Evolutionary conservation across 2,329 filamentous ascomycete species (phyloP), one percentile per base, ranked within the genome.

Genomic region (Trichophyton rubrum): DNA sequence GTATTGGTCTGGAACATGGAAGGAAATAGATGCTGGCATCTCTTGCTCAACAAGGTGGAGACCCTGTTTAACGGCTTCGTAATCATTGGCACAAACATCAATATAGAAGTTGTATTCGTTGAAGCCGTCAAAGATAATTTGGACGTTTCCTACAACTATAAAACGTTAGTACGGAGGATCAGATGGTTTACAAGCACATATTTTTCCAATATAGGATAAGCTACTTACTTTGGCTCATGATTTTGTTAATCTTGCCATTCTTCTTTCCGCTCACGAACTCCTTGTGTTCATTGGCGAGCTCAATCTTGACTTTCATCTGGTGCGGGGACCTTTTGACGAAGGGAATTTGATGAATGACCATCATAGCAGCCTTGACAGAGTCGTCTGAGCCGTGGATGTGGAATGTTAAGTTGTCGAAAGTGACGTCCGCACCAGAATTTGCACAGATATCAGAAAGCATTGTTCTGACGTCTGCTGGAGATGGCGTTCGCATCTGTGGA

Each of bases 31-130:
- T 35, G 93, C 93, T 45, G 93, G 93, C 91, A 99, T 97, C 76
- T 99, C 93, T 75, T 97, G 91, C 73, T 99, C 93, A 17, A 99
- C 93, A 61, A 99, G 82, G 65, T 88, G 86, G 63, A 99, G 78
- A 1, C 93, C 93, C 68, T 91, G 89, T 78, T 93, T 96, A 75
- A 93, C 93, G 2, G 91, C 90, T 65, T 96, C 91, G 72, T 96
- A 97, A 67, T 89, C 88, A 60, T 86, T 86, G 53, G 89, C 91
- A 71, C 93, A 91, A 60, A 99, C 92, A 71, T 99, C 93, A 66
- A 99, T 99, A 75, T 97, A 96, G 80, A 99, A 99, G 75, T 99
- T 97, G 81, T 97, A 99, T 77, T 99, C 93, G 74, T 96, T 96
- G 79, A 97, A 99, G 64, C 90, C 91, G 71, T 99, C 93, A 67